phyloP scores from a whole-genome alignment of 148 eudicot genomes.

The Rhododendron griersonianum region DNA sequence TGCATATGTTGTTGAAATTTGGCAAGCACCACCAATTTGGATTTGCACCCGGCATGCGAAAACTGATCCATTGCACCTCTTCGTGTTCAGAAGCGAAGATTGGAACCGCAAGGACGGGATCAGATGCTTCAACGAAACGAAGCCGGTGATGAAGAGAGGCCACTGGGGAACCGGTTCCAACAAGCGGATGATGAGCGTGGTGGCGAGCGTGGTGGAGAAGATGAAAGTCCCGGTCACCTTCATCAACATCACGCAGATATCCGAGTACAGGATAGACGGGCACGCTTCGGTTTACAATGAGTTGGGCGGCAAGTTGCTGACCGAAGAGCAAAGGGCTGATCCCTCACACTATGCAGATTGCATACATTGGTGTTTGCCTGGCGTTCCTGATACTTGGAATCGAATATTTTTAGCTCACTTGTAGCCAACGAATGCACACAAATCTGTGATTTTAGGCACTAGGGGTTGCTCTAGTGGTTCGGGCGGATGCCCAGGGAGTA shows the following conservation, averaged over 20 bases:
- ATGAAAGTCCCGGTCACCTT: conserved; percentile 70
- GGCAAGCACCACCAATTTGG: no score
- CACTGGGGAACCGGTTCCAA: conserved; percentile 83
- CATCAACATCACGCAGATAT: conserved; percentile 75
- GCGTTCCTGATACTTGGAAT: conserved; percentile 93
- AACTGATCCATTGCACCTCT: background rate
- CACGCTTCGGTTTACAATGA: conserved; percentile 74
- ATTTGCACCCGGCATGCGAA: background rate
- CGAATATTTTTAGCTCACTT: conserved; percentile 62
- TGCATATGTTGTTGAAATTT: no score
- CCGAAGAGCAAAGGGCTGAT: conserved; percentile 57
- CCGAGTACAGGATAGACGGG: conserved; percentile 76
- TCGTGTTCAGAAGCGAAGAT: conserved; percentile 47
- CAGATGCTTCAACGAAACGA: conserved; percentile 81
- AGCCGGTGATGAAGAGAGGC: conserved; percentile 56
- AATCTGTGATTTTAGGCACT: no score
- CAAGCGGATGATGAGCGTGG: conserved; percentile 65
- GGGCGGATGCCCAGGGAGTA: no score
- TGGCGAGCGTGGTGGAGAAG: conserved; percentile 36
- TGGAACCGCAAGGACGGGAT: conserved; percentile 57
- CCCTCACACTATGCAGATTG: conserved; percentile 78
- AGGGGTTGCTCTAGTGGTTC: no score
- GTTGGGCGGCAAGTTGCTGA: conserved; percentile 60
- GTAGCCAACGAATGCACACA: conserved; percentile 16
- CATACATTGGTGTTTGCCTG: conserved; percentile 96